These are phyloP conservation scores for Psilocybe tampanensis DNA, from an alignment of 768 basidiomycete genomes.

Conservation along the genomic window DNA sequence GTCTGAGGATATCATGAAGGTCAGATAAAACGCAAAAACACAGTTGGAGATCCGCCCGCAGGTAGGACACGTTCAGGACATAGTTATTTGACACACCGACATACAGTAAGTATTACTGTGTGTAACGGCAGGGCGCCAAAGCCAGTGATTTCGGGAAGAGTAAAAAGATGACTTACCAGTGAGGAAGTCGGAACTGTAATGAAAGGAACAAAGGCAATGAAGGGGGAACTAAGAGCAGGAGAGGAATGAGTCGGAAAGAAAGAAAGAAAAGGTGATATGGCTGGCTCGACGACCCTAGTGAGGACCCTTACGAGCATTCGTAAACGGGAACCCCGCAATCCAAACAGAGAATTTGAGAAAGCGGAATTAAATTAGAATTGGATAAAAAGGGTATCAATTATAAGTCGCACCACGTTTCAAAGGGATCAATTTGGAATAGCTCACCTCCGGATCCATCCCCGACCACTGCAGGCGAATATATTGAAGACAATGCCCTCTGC, in stretches of 20 bases:
- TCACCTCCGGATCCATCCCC: conserved; percentile 22
- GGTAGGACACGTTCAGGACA: no score
- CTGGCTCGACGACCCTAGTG: conserved; percentile 13
- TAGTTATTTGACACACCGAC: not conserved
- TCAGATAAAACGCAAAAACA: not conserved
- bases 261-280: conserved; percentile 10
- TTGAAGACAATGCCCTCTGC: conserved; percentile 21
- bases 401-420: conserved; percentile 43
- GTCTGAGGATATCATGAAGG: not conserved
- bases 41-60: no score
- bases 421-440: conserved; percentile 35
- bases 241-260: conserved; percentile 1
- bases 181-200: not conserved
- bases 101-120: not conserved
- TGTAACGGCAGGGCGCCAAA: no score
- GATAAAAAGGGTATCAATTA: conserved; percentile 27
- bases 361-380: conserved; percentile 30
- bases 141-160: not conserved
- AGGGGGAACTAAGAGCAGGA: conserved; percentile 5
- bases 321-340: not conserved
- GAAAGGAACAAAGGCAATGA: conserved; percentile 1
- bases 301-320: conserved; percentile 1
- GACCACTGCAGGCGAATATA: conserved; percentile 8
- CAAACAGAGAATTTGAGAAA: conserved; percentile 18
- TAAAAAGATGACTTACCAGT: not conserved